Base-by-base conservation (phyloP, 345 rosid species). In the Eucalyptus sp. region DNA sequence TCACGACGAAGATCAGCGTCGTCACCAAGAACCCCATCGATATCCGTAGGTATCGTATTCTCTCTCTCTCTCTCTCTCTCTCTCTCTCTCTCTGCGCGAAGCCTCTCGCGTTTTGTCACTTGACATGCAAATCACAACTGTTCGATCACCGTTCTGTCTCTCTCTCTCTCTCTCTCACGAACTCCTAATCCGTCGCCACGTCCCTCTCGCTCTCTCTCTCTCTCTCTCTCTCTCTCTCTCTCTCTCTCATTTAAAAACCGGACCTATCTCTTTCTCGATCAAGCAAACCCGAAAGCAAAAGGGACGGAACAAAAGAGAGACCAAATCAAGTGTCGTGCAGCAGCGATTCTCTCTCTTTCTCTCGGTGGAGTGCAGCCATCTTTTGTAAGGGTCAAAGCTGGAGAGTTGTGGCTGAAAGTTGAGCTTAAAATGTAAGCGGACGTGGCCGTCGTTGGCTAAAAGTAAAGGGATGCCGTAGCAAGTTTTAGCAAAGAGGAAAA, bases 21-120 rank as follows among this genome's bases (percentile, higher is more conserved):
- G 99, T 98, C 37, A 97, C 94, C 60, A 97, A 87, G 90, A 98
- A 98, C 86, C 99, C 99, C 99, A 97, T 97, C 90, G 92, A 91
- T 93, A 90, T 92, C 88, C 88, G 90, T 52, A 29, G 41, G 41
- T 41, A 41, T 10, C 29, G 3, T 24, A 24, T 1, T 56, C 62
- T 56, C 60, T 22, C 27, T 20, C 20, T 10, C 27, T 20, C 58
- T 20, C 62, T 56, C 62, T 56, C 62, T 56, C 60, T 22, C 27
- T 20, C 20, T 10, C 27, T 20, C 58, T 20, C 62, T 56, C 62
- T 56, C 62, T 56, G 6, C 6, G 29, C 13, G 62, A 56, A 56
- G 62, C 62, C 29, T 56, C 62, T 22, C 29, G 29, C 62, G 29
- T 56, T 56, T 56, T 56, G 62, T 56, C 62, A 56, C 62, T 56